Percentiles rank a stretch among this genome's conserved stretches.
These are phyloP conservation scores for Lactarius sp. DNA, from an alignment of 768 basidiomycete species.

Conservation along the genomic window DNA sequence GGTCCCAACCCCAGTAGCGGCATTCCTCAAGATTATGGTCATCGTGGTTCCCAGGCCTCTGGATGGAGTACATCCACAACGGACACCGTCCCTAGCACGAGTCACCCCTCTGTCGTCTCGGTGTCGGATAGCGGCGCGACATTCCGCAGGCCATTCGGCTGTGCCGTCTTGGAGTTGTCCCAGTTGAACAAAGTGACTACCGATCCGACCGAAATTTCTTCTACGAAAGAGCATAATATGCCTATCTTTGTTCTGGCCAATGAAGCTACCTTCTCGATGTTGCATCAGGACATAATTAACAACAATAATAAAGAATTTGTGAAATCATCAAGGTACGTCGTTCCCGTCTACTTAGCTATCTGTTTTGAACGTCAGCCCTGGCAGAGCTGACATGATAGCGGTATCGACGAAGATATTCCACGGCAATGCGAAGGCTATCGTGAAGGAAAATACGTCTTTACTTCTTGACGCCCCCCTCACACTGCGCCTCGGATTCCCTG, in stretches of 20 bases:
- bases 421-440: slow-evolving; percentile 69
- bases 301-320: slow-evolving; percentile 74
- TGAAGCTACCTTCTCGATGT: slow-evolving; percentile 84
- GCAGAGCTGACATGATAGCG: slow-evolving; percentile 81
- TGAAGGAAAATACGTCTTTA: slow-evolving; percentile 79
- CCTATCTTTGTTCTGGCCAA: slow-evolving; percentile 81
- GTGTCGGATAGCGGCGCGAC: slow-evolving; percentile 35
- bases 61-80: slow-evolving; percentile 19
- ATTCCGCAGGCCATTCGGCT: slow-evolving; percentile 91
- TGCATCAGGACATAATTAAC: slow-evolving; percentile 92
- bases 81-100: slow-evolving; percentile 9
- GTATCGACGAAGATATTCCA: slow-evolving; percentile 83
- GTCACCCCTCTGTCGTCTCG: slow-evolving; percentile 2
- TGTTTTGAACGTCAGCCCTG: slow-evolving; percentile 1
- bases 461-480: slow-evolving; percentile 80
- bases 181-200: slow-evolving; percentile 64
- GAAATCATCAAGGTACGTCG: slow-evolving; percentile 67
- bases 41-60: slow-evolving; percentile 55
- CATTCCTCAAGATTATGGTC: slow-evolving; percentile 38
- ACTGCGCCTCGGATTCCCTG: slow-evolving; percentile 87
- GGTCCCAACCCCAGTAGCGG: slow-evolving; percentile 50
- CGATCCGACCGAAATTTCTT: slow-evolving; percentile 59
- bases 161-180: slow-evolving; percentile 83
- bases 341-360: not conserved
- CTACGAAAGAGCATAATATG: slow-evolving; percentile 75